Evolutionary conservation across 495 filamentous ascomycete genomes (phyloP), one percentile per base, ranked within the genome.

Genomic region (Bombardia bombarda): DNA sequence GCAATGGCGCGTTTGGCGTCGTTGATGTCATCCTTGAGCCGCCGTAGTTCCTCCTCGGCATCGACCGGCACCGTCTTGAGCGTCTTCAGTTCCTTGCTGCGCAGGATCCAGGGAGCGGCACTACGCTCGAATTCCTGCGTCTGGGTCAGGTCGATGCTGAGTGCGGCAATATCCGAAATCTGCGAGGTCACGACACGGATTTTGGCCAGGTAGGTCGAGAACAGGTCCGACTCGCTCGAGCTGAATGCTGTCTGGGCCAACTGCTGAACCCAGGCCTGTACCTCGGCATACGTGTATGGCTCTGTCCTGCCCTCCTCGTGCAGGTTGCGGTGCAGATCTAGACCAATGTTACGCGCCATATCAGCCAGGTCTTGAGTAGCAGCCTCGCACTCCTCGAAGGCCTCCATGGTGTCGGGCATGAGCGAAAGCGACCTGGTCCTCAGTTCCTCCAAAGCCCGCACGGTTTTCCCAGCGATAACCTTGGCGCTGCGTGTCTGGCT

Each of bases 41-140:
- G 77, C 9, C 76, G 78, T 32, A 89, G 74, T 52, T 90, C 82
- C 46, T 87, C 78, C 52, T 95, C 88, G 7, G 82, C 81, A 49
- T 93, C 86, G 7, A 84, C 69, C 2, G 84, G 80, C n/a, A 83
- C 74, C 2, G 74, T 79, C 61, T 87, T 90, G 43, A 83, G 83
- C 10, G 75, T 77, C 54, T 82, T 85, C 23, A 95, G 71, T 45
- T 93, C 83, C 23, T 80, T 72, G 17, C 87, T 77, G 22, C 88
- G 79, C n/a, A 87, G 64, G 37, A 90, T 70, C 92, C 92, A 98
- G 3, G 92, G 92, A 7, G 80, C 69, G 0, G 53, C 47, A 3
- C 67, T 75, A 46, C 76, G 77, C 43, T 95, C 87, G 53, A 96
- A 95, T 57, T 97, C 92, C 20, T 81, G 73, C 0, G 86, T 90